phyloP scores from a whole-genome alignment of 148 eudicot species.

The Amaranthus hypochondriacus region DNA sequence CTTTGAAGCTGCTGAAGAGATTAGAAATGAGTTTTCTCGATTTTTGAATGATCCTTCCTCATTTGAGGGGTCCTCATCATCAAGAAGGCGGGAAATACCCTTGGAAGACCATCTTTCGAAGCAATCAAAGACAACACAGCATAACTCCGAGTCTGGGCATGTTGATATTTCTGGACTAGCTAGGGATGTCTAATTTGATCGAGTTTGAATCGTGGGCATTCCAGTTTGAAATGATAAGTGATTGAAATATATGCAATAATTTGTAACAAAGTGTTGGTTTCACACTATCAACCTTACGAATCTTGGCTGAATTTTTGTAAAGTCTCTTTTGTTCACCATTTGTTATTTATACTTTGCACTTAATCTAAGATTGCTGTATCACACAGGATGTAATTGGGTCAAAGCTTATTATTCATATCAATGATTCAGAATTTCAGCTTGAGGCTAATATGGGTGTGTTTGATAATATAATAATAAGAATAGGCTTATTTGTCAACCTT shows the following conservation, averaged over 20 bases:
- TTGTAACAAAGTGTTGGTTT: conserved; percentile 7
- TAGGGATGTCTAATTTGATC: conserved; percentile 45
- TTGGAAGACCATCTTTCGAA: conserved; percentile 37
- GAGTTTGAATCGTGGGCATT: neutral
- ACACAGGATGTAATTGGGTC: too few relatives aligned
- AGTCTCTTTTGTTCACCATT: neutral
- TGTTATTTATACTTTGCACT: too few relatives aligned
- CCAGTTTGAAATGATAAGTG: neutral
- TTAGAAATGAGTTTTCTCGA: conserved; percentile 51
- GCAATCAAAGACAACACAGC: conserved; percentile 25
- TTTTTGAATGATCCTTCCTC: conserved; percentile 37
- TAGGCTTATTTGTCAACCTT: too few relatives aligned
- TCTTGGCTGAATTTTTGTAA: neutral
- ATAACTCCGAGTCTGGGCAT: conserved; percentile 40
- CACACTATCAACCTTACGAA: neutral
- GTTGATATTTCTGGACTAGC: conserved; percentile 72
- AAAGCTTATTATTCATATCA: too few relatives aligned
- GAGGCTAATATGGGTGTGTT: too few relatives aligned
- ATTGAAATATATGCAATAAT: neutral
- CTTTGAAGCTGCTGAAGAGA: conserved; percentile 77
- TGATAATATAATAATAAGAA: too few relatives aligned
- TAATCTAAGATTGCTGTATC: too few relatives aligned
- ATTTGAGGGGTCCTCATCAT: conserved; percentile 34
- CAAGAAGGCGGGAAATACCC: conserved; percentile 44
- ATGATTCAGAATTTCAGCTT: too few relatives aligned